Base-by-base conservation (phyloP, 441 rosid genomes). In the Erysimum cheiri region DNA sequence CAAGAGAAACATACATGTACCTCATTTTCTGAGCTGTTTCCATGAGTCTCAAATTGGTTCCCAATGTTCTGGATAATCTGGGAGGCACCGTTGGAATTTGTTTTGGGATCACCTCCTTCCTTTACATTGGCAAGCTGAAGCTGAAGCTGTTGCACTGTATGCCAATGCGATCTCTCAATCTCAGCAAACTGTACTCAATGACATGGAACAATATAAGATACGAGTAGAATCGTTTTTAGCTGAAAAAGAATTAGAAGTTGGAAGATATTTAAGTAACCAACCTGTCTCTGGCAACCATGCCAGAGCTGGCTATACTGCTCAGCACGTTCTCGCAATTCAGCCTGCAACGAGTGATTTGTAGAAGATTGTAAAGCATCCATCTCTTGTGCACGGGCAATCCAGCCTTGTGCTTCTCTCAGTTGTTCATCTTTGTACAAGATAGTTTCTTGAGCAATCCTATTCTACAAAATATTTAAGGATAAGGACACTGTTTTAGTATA, bases 241-340 rank as follows among this genome's bases (percentile, higher is more conserved):
- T 65, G 49, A 64, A 37, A 64, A 22, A 11, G 28, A 13, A 8
- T 37, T 14, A 7, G 28, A 59, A 72, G 4, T 12, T 33, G 28
- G 39, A 58, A 35, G 26, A 36, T 15, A 49, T 50, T 39, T 24
- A 39, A 48, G 58, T 15, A 63, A 71, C 29, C 49, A 37, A 95
- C 99, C 98, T 95, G 99, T 22, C 24, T 22, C 24, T 22, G 24
- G 24, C 24, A 22, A 1, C 24, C 24, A 22, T 22, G 24, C 24
- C 96, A 90, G 12, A 95, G 91, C 78, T 92, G 99, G 75, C 84
- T 90, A 74, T 82, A 92, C 67, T 92, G 98, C 65, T 92, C 97
- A 26, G 85, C 87, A 14, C 96, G 93, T 54, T 92, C 98, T 64
- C 89, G 79, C 76, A 94, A 75, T 75, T 91, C 97, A 70, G 83